These are phyloP conservation scores for Cyberlindnera euphorbiae DNA, from an alignment of 805 yeast genomes.

Conservation along the genomic window DNA sequence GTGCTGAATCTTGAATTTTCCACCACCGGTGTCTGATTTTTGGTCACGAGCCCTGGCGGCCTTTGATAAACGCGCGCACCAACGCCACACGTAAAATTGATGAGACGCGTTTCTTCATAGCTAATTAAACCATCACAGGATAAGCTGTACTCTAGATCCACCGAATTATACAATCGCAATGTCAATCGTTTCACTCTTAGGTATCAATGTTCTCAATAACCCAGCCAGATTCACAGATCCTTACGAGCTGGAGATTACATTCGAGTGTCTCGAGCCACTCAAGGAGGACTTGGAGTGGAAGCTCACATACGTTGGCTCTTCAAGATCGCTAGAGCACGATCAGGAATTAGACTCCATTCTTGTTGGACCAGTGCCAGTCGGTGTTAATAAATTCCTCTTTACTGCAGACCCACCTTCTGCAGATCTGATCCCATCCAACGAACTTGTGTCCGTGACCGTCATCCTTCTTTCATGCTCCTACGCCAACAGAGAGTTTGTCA, in stretches of 20 bases:
- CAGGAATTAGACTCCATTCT: slow-evolving; percentile 92
- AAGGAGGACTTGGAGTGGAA: slow-evolving; percentile 92
- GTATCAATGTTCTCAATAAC: slow-evolving; percentile 87
- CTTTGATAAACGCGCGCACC: too few species aligned
- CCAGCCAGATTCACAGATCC: slow-evolving; percentile 94
- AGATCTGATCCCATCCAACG: slow-evolving; percentile 92
- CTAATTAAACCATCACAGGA: too few species aligned
- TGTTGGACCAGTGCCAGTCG: slow-evolving; percentile 99
- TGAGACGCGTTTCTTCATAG: too few species aligned
- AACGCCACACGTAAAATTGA: too few species aligned
- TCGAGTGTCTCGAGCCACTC: slow-evolving; percentile 91
- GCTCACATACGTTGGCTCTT: slow-evolving; percentile 92
- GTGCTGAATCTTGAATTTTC: too few species aligned
- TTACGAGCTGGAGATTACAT: slow-evolving; percentile 94
- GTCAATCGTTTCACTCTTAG: slow-evolving; percentile 92
- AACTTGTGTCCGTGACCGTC: slow-evolving; percentile 91
- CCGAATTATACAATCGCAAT: slow-evolving; percentile 31
- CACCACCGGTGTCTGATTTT: too few species aligned
- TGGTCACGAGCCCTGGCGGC: too few species aligned
- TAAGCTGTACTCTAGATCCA: too few species aligned
- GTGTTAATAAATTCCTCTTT: slow-evolving; percentile 87
- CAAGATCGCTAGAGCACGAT: slow-evolving; percentile 90
- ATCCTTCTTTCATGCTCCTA: slow-evolving; percentile 89
- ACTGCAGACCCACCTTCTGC: slow-evolving; percentile 97
- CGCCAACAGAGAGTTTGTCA: slow-evolving; percentile 88